Conservation (phyloP, 257 asterid species). For the Solanum ossicruentum region DNA sequence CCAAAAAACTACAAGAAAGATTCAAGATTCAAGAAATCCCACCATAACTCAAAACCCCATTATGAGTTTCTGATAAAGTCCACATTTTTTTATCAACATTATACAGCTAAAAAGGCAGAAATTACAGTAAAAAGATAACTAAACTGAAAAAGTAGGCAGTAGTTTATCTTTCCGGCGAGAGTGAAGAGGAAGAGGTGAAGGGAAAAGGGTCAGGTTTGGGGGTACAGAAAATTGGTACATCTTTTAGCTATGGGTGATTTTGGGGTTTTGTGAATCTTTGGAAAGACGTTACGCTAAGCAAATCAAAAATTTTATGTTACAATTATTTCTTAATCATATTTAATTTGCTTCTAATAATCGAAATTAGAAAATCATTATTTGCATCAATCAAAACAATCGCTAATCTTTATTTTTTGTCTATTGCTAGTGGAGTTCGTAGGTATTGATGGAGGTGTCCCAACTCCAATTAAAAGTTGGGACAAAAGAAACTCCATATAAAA, state of each 20-base stretch:
- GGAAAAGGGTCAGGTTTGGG: constrained; percentile 26
- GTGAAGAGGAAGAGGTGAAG: constrained; percentile 13
- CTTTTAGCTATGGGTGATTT: constrained; percentile 16
- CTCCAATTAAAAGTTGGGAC: neutral
- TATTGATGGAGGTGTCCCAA: neutral
- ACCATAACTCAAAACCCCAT: constrained; percentile 28
- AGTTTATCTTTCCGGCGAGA: constrained; percentile 6
- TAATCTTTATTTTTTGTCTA: neutral
- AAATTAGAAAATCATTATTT: neutral
- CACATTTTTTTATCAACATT: constrained; percentile 18
- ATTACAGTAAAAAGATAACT: neutral
- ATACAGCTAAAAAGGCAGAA: neutral
- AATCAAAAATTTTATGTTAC: constrained; percentile 9
- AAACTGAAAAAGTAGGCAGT: neutral
- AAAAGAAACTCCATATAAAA: neutral
- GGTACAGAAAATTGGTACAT: constrained; percentile 21
- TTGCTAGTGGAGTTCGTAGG: neutral
- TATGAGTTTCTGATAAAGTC: constrained; percentile 20
- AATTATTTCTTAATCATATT: constrained; percentile 18
- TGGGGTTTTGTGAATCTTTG: constrained; percentile 51
- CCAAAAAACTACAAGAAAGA: constrained; percentile 29
- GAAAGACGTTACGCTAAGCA: constrained; percentile 41
- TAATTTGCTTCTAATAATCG: neutral
- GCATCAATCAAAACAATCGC: neutral
- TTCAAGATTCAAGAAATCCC: constrained; percentile 33